phyloP scores from a whole-genome alignment of 345 rosid species.

The Mercurialis annua region DNA sequence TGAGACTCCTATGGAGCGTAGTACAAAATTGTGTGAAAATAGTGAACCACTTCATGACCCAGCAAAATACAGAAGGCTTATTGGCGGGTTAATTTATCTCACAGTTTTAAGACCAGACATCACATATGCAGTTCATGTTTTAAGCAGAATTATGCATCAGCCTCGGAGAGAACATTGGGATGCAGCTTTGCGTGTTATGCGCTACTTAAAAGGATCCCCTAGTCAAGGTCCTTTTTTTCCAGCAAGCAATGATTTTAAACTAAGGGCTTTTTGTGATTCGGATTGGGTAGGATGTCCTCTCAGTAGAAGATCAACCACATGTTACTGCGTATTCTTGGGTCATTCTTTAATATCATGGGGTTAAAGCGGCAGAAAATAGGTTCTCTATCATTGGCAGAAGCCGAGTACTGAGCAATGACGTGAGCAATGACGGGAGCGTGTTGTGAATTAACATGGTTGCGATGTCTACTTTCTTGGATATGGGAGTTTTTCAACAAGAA shows the following conservation, averaged over 20 bases:
- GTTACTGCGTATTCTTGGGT: background rate
- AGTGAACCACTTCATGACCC: conserved; percentile 5
- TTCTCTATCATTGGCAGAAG: background rate
- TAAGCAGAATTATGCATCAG: background rate
- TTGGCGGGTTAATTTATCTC: background rate
- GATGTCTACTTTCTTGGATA: background rate
- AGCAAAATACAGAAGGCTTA: background rate
- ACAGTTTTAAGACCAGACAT: conserved; percentile 12
- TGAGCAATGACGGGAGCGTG: too few species aligned
- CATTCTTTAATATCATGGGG: background rate
- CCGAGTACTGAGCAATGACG: background rate
- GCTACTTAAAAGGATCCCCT: background rate
- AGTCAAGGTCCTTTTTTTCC: background rate
- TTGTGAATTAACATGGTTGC: conserved; percentile 7
- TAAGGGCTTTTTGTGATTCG: too few species aligned
- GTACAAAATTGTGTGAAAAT: background rate
- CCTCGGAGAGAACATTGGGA: background rate
- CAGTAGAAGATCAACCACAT: background rate
- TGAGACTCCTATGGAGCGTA: too few species aligned
- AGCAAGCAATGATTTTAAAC: too few species aligned
- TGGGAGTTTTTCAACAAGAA: background rate
- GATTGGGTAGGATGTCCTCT: too few species aligned
- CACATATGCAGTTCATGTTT: too few species aligned
- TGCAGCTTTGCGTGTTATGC: background rate
- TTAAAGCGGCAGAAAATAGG: background rate